Evolutionary conservation across 768 basidiomycete genomes (phyloP).

Genomic region (Mycena capillaripes): DNA sequence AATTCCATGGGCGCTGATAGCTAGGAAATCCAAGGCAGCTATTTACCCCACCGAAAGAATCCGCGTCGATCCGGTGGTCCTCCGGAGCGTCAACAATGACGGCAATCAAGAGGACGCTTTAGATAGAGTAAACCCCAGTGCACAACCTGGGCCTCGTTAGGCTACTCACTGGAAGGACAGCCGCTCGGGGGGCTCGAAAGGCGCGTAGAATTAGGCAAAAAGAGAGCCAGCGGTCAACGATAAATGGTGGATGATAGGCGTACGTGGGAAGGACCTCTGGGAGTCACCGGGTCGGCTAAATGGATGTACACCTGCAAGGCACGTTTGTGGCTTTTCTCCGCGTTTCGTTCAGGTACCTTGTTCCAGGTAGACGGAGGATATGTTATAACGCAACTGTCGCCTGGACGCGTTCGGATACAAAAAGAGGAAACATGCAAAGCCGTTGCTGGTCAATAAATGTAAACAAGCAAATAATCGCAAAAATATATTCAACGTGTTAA

Average conservation of each 20-base stretch:
- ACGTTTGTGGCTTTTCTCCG: conserved; percentile 14
- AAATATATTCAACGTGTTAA: no score
- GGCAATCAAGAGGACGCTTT: background rate
- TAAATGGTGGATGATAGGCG: background rate
- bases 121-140: background rate
- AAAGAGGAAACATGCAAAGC: background rate
- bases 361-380: background rate
- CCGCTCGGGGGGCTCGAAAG: background rate
- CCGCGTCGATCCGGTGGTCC: background rate
- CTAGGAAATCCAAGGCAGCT: background rate
- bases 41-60: background rate
- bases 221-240: background rate
- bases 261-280: conserved; percentile 1
- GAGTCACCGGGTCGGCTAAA: background rate
- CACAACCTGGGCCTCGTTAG: background rate
- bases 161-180: background rate
- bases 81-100: conserved; percentile 8
- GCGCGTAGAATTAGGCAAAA: background rate
- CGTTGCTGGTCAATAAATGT: background rate
- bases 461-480: background rate
- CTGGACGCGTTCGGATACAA: background rate
- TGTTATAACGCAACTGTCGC: background rate
- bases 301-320: background rate
- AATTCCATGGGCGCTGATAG: conserved; percentile 26
- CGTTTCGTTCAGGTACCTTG: background rate